A percentile compares a stretch with the other conserved stretches of the same genome.
phyloP scores from a whole-genome alignment of 371 early-diverging fungal genomes.

The Mortierella sp. region DNA sequence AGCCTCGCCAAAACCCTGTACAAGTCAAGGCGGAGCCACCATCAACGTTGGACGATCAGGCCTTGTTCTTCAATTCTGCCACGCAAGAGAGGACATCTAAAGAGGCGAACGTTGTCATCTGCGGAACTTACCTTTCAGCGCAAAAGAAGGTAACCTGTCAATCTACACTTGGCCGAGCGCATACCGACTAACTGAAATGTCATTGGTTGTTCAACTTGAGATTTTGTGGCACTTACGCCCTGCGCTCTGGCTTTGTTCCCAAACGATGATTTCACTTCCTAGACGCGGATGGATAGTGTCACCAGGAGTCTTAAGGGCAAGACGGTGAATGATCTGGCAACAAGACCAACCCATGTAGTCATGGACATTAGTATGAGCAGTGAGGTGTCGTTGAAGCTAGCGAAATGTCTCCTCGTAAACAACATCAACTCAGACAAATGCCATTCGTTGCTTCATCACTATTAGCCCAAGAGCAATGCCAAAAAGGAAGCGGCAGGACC shows the following conservation, averaged over 20 bases:
- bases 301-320: constrained; percentile 25
- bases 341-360: constrained; percentile 41
- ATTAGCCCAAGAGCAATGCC: constrained; percentile 22
- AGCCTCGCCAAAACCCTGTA: not conserved
- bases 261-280: no score
- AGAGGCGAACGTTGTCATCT: constrained; percentile 19
- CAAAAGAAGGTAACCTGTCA: constrained; percentile 28
- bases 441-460: not conserved
- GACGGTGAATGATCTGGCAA: constrained; percentile 22
- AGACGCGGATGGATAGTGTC: constrained; percentile 28
- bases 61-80: not conserved
- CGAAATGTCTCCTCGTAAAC: no score
- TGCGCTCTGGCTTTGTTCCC: no score
- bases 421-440: not conserved
- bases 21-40: constrained; percentile 4
- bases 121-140: constrained; percentile 21
- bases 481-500: constrained; percentile 36
- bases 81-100: constrained; percentile 19
- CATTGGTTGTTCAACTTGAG: no score
- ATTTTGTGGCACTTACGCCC: no score
- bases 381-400: not conserved
- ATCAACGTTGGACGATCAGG: not conserved
- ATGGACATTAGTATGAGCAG: constrained; percentile 35
- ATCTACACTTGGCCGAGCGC: no score
- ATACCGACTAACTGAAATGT: no score